A percentile compares a stretch with the other conserved stretches of the same genome.
These are phyloP conservation scores for Zymoseptoria brevis DNA, from an alignment of 2,329 filamentous ascomycete species.

Conservation along the genomic window DNA sequence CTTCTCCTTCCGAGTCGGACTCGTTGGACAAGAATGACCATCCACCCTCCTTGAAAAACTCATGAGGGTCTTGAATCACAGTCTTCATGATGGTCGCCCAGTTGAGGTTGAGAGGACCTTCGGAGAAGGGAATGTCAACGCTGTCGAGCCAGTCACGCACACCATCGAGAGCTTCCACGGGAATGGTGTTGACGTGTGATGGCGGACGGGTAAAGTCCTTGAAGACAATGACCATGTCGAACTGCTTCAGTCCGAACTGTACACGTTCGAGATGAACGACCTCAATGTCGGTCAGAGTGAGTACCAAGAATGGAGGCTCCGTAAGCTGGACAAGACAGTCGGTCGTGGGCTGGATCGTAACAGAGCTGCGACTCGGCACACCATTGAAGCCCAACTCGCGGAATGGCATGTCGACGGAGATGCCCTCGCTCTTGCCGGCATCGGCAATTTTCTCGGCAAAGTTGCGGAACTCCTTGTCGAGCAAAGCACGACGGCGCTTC, in stretches of 20 bases:
- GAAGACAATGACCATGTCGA: constrained; percentile 96
- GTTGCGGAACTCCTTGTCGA: constrained; percentile 90
- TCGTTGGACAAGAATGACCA: constrained; percentile 90
- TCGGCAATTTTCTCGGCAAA: constrained; percentile 98
- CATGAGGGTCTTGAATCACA: constrained; percentile 83
- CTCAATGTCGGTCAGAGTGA: constrained; percentile 93
- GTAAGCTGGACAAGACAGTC: constrained; percentile 96
- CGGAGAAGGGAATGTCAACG: constrained; percentile 86
- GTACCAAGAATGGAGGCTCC: constrained; percentile 91
- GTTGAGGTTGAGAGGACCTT: constrained; percentile 94
- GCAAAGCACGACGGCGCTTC: constrained; percentile 76
- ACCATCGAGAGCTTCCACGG: constrained; percentile 84
- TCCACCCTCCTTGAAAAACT: constrained; percentile 90
- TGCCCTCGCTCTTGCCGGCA: constrained; percentile 79
- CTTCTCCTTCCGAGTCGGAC: constrained; percentile 72
- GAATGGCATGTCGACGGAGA: constrained; percentile 94
- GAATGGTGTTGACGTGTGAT: constrained; percentile 95
- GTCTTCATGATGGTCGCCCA: constrained; percentile 99
- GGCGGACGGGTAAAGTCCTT: constrained; percentile 91
- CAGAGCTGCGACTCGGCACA: constrained; percentile 91
- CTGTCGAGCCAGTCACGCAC: constrained; percentile 98
- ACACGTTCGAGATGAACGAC: constrained; percentile 94
- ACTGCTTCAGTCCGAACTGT: constrained; percentile 93
- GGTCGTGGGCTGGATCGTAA: constrained; percentile 90
- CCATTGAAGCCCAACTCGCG: constrained; percentile 94